These are phyloP conservation scores for Mangifera indica DNA, from an alignment of 345 rosid genomes.

Conservation along the genomic window DNA sequence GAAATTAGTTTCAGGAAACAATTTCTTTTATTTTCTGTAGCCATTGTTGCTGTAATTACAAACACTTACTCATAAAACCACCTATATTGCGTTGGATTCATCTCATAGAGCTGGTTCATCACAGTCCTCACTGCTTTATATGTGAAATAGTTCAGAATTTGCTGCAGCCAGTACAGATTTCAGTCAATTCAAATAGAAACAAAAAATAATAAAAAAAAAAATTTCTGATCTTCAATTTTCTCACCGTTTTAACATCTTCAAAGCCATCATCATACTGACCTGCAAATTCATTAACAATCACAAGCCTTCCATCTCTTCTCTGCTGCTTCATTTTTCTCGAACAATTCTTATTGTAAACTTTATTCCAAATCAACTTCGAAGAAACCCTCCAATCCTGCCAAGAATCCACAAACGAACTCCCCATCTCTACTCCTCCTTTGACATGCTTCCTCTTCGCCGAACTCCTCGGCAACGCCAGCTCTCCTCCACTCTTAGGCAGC, in stretches of 20 bases:
- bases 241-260: conserved; percentile 75
- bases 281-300: conserved; percentile 54
- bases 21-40: too few relatives aligned
- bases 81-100: conserved; percentile 86
- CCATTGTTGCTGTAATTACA: too few relatives aligned
- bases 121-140: conserved; percentile 95
- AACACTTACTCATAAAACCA: conserved; percentile 82
- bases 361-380: conserved; percentile 34
- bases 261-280: conserved; percentile 92
- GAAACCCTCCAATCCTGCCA: conserved; percentile 58
- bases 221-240: background rate
- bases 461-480: conserved; percentile 34
- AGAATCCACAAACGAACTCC: conserved; percentile 59
- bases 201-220: too few relatives aligned
- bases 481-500: conserved; percentile 41
- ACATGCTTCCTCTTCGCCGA: conserved; percentile 42
- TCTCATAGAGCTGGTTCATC: conserved; percentile 88
- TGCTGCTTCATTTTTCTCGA: conserved; percentile 42
- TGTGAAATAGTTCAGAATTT: conserved; percentile 79
- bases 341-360: background rate
- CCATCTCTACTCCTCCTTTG: conserved; percentile 35
- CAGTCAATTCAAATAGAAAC: too few relatives aligned
- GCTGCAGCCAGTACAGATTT: conserved; percentile 43
- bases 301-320: conserved; percentile 41
- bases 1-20: background rate